Percentiles rank a stretch among this genome's conserved stretches.
Evolutionary conservation across 225 moss, liverwort and hornwort species (phyloP).

Genomic region (Climacium dendroides): DNA sequence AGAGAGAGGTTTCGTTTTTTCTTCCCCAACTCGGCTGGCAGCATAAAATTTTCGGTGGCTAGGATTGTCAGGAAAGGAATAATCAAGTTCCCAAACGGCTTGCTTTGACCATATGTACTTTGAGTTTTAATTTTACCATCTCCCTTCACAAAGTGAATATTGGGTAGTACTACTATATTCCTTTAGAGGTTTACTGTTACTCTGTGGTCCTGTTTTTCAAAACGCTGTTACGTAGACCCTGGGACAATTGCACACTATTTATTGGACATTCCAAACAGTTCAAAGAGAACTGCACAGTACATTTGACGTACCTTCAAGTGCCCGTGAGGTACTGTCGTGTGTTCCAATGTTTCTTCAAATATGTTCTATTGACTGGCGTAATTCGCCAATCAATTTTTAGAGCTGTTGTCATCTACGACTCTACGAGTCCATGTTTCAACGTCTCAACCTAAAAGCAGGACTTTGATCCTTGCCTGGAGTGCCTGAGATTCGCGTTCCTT

Average conservation of each 20-base stretch:
- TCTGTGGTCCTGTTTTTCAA: neutral
- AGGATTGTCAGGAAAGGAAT: neutral
- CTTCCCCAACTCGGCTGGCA: neutral
- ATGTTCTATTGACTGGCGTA: neutral
- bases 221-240: neutral
- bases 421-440: neutral
- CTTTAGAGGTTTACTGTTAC: neutral
- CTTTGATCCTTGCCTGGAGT: neutral
- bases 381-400: neutral
- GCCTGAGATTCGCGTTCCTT: neutral
- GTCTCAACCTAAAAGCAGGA: neutral
- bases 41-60: neutral
- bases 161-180: neutral
- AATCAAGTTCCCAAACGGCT: neutral
- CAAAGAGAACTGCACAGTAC: neutral
- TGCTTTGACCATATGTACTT: neutral
- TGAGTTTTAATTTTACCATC: neutral
- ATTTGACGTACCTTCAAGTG: neutral
- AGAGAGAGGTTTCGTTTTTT: neutral
- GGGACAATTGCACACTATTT: neutral
- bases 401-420: neutral
- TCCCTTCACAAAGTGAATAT: slow-evolving; percentile 8
- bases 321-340: neutral
- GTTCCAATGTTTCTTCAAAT: neutral
- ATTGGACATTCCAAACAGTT: neutral